Evolutionary conservation across 176 grass and related monocot genomes (phyloP).

Genomic region (Thinopyrum elongatum): DNA sequence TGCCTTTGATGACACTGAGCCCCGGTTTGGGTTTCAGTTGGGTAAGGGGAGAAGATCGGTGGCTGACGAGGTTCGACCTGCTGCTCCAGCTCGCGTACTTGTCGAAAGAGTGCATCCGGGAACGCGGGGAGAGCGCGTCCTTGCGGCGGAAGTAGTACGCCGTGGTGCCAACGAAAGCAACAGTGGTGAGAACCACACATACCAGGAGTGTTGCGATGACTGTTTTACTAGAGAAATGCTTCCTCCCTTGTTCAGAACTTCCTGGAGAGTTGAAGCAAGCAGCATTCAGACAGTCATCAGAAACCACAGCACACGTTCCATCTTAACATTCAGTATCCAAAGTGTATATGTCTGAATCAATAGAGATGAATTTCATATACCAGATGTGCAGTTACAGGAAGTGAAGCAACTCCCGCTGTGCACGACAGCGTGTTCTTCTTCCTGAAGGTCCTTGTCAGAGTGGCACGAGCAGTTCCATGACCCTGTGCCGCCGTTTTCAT

Average conservation of each 20-base stretch:
- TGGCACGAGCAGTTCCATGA: constrained; percentile 85
- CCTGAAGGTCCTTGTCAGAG: constrained; percentile 6
- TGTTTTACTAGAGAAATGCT: constrained; percentile 52
- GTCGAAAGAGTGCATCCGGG: constrained; percentile 50
- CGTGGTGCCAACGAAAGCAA: constrained; percentile 51
- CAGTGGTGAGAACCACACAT: constrained; percentile 62
- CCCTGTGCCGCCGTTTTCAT: constrained; percentile 26
- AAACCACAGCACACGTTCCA: background rate
- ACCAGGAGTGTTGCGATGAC: constrained; percentile 69
- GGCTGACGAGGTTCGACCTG: constrained; percentile 72
- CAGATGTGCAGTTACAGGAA: constrained; percentile 90
- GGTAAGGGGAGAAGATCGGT: constrained; percentile 56
- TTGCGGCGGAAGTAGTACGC: constrained; percentile 75
- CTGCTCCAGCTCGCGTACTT: constrained; percentile 84
- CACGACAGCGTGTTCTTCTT: constrained; percentile 21
- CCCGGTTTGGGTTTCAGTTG: constrained; percentile 29
- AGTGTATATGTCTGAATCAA: background rate
- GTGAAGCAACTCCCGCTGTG: constrained; percentile 55
- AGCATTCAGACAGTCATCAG: background rate
- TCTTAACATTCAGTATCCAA: background rate
- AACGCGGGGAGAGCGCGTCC: constrained; percentile 49
- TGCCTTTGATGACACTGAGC: constrained; percentile 55
- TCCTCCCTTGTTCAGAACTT: constrained; percentile 39
- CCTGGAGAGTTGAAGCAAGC: constrained; percentile 39
- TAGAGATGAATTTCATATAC: constrained; percentile 32